These are phyloP conservation scores for Colletotrichum graminicola DNA, from an alignment of 2,329 filamentous ascomycete species.

Conservation along the genomic window DNA sequence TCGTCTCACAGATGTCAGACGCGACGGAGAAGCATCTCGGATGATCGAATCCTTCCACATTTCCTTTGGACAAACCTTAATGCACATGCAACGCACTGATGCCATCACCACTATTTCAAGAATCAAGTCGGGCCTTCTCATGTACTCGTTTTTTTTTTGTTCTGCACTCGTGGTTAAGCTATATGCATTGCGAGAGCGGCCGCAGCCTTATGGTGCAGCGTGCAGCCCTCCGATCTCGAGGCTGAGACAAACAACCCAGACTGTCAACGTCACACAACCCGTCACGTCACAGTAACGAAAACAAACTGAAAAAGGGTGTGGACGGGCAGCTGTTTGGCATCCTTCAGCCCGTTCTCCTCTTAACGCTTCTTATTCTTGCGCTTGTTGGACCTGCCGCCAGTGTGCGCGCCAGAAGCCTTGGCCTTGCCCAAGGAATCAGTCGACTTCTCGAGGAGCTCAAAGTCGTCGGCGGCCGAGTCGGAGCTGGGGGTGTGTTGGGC, in stretches of 20 bases:
- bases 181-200: conserved; percentile 8
- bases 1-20: background rate
- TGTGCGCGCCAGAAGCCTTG: conserved; percentile 63
- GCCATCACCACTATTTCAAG: background rate
- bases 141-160: conserved; percentile 11
- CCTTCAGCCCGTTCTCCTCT: conserved; percentile 30
- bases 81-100: conserved; percentile 12
- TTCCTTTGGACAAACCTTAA: background rate
- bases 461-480: conserved; percentile 70
- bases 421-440: conserved; percentile 65
- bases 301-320: background rate
- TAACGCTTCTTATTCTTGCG: conserved; percentile 68
- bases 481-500: conserved; percentile 66
- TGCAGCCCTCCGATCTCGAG: conserved; percentile 6
- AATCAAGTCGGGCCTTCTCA: background rate
- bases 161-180: conserved; percentile 35
- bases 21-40: background rate
- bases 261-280: conserved; percentile 2
- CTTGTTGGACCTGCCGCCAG: conserved; percentile 63
- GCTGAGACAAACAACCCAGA: background rate
- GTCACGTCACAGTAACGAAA: background rate
- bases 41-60: background rate
- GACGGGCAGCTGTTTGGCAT: background rate
- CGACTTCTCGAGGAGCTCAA: conserved; percentile 73
- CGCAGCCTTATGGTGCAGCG: conserved; percentile 14